These are phyloP conservation scores for Oenanthe sinensis DNA, from an alignment of 129 eudicot species.

Conservation along the genomic window DNA sequence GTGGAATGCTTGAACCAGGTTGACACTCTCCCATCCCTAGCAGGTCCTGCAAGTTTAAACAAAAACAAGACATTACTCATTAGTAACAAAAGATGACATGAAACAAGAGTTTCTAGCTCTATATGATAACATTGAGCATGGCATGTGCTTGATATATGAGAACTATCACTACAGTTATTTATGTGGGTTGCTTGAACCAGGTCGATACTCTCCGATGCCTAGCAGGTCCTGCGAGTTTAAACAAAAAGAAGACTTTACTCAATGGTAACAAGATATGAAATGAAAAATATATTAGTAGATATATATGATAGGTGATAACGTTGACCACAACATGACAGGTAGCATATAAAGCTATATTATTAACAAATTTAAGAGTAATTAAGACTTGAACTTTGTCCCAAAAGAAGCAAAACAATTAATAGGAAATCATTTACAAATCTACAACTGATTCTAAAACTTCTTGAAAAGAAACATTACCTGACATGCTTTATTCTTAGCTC, in stretches of 20 bases:
- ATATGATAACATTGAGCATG: not conserved
- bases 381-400: not conserved
- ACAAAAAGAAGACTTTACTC: slow-evolving; percentile 2
- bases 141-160: not conserved
- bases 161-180: slow-evolving; percentile 17
- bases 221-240: slow-evolving; percentile 60
- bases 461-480: slow-evolving; percentile 44
- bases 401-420: not conserved
- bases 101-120: not conserved
- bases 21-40: slow-evolving; percentile 89
- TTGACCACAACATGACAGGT: not conserved
- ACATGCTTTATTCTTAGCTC: slow-evolving; percentile 97
- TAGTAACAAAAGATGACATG: not conserved
- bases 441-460: not conserved
- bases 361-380: not conserved
- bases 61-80: not conserved
- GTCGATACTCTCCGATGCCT: slow-evolving; percentile 94
- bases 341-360: not conserved
- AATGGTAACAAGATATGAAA: not conserved
- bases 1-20: slow-evolving; percentile 45
- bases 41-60: slow-evolving; percentile 53
- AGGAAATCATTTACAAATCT: not conserved
- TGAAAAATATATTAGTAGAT: not conserved
- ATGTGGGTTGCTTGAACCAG: slow-evolving; percentile 45
- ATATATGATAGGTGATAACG: not conserved